Evolutionary conservation across 495 filamentous ascomycete species (phyloP), one percentile per base, ranked within the genome.

Genomic region (Cercophora scortea): DNA sequence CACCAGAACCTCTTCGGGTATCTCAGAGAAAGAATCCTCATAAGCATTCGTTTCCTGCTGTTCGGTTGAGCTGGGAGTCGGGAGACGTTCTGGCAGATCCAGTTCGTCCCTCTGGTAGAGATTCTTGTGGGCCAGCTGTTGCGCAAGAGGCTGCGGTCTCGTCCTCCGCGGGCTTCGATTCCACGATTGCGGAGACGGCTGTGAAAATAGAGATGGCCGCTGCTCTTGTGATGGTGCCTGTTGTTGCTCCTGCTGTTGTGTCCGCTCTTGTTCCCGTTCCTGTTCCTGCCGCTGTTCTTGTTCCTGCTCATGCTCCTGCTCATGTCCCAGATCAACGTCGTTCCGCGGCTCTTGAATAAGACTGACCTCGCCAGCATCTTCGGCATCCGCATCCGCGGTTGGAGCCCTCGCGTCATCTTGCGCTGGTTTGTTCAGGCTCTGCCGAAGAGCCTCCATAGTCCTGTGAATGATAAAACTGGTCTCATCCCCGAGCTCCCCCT

Each of bases 11-110:
- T 54, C 67, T 2, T 70, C 66, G 33, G 76, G 72, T 32, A 80
- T 73, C 35, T 73, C 68, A 1, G 77, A 79, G 53, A 79, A 79
- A 3, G 75, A 78, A 47, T 78, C 75, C 1, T 77, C 71, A 42
- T 78, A 76, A n/a, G 43, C 52, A 51, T 54, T 63, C 18, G 55
- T 40, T 13, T 70, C 57, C n/a, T 53, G 57, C 8, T 15, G 18
- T 12, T 53, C 19, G 1, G 55, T 11, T 53, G 61, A 42, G 52
- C 62, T 13, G 55, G 33, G 36, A 51, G 57, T 13, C 52, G 50
- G 10, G 6, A 39, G 48, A 2, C 32, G 45, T 3, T 48, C 45
- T 3, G 59, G 55, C 13, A 52, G 48, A 19, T 34, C 43, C n/a
- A 17, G 17, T 19, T n/a, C 12, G 7, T 48, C 45, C 15, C 13